Conservation (phyloP, 2,329 filamentous ascomycete species). For the Monosporascus ibericus region DNA sequence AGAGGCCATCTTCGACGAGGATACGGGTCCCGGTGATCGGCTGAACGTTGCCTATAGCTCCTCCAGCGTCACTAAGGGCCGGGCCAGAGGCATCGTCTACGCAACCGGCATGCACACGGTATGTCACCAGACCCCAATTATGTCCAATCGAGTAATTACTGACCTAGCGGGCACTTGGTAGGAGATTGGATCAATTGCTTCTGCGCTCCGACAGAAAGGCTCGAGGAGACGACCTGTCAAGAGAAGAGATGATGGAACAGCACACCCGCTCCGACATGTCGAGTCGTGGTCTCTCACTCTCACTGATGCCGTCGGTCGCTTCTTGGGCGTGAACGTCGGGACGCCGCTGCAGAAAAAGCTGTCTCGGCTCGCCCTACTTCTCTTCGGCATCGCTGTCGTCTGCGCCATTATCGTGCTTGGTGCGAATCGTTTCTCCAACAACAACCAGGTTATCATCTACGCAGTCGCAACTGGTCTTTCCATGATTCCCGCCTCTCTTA, state of each 20-base stretch:
- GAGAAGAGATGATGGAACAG: slow-evolving; percentile 45
- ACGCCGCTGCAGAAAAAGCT: slow-evolving; percentile 66
- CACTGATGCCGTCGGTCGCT: slow-evolving; percentile 53
- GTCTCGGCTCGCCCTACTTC: slow-evolving; percentile 60
- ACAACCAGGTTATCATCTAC: slow-evolving; percentile 58
- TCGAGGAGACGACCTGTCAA: slow-evolving; percentile 45
- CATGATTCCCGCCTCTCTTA: slow-evolving; percentile 56
- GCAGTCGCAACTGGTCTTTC: slow-evolving; percentile 52
- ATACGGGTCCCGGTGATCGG: slow-evolving; percentile 55
- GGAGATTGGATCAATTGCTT: slow-evolving; percentile 60
- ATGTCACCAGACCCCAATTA: too few relatives aligned
- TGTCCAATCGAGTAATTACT: too few relatives aligned
- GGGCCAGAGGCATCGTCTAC: slow-evolving; percentile 54
- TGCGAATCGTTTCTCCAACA: slow-evolving; percentile 50
- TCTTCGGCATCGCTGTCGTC: slow-evolving; percentile 61
- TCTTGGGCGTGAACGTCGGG: slow-evolving; percentile 62
- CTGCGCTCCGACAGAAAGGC: slow-evolving; percentile 50
- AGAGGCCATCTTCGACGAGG: slow-evolving; percentile 41
- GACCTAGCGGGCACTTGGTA: slow-evolving; percentile 46
- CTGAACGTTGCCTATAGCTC: slow-evolving; percentile 58
- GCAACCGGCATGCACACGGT: slow-evolving; percentile 28
- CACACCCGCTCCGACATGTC: slow-evolving; percentile 47
- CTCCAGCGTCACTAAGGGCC: slow-evolving; percentile 56
- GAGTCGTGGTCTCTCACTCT: slow-evolving; percentile 42
- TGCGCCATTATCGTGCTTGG: slow-evolving; percentile 65